Percentiles rank a stretch among this genome's conserved stretches.
These are phyloP conservation scores for Juglanconis oblonga DNA, from an alignment of 2,329 filamentous ascomycete species.

Conservation along the genomic window DNA sequence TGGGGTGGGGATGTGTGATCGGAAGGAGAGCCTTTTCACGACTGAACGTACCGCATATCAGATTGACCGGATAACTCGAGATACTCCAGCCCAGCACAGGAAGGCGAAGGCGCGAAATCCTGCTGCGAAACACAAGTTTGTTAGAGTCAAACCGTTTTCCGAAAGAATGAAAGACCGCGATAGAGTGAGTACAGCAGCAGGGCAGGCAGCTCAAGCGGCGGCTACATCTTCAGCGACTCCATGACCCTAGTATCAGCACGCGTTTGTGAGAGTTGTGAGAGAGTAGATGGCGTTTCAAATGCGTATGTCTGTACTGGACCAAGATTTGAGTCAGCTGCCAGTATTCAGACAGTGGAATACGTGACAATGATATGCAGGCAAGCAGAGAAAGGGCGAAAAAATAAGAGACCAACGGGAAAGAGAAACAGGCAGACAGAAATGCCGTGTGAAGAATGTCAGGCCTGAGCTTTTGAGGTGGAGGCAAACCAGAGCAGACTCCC, in stretches of 20 bases:
- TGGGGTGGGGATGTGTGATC: neutral
- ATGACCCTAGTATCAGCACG: conserved; percentile 4
- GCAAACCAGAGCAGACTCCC: conserved; percentile 12
- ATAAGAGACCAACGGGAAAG: neutral
- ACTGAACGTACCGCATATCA: conserved; percentile 53
- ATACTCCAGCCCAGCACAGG: conserved; percentile 50
- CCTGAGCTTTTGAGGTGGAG: conserved; percentile 14
- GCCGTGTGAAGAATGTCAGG: conserved; percentile 13
- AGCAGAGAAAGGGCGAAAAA: neutral
- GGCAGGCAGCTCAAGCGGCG: neutral
- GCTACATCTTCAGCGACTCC: conserved; percentile 12
- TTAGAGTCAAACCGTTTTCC: conserved; percentile 24
- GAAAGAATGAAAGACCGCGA: neutral
- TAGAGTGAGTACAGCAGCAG: neutral
- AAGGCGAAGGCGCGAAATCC: conserved; percentile 55
- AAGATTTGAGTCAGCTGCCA: neutral
- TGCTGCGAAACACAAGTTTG: conserved; percentile 33
- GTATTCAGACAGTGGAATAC: neutral
- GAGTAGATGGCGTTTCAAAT: neutral
- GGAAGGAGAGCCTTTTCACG: neutral
- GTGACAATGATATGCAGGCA: neutral
- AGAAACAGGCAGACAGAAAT: conserved; percentile 5
- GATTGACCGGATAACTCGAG: conserved; percentile 48
- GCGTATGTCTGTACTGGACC: neutral
- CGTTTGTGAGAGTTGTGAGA: neutral